A percentile compares a stretch with the other conserved stretches of the same genome.
phyloP scores from a whole-genome alignment of 106 monocot genomes.

The Platanthera guangdongensis region DNA sequence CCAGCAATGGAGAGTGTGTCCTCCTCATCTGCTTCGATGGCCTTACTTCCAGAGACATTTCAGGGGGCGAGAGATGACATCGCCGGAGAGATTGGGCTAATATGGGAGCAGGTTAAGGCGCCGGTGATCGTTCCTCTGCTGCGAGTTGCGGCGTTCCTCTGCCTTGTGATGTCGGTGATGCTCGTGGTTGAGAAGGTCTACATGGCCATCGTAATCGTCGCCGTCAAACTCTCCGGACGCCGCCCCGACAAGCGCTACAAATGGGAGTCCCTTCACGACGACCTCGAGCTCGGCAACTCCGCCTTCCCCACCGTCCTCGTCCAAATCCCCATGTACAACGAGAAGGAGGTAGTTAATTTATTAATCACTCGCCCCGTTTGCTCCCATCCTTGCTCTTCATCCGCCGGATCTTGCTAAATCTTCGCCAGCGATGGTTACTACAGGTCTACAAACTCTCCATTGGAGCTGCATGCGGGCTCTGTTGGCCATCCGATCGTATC shows the following conservation, averaged over 20 bases:
- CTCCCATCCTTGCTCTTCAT: neutral
- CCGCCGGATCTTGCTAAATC: neutral
- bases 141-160: conserved; percentile 14
- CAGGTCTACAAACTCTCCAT: conserved; percentile 38
- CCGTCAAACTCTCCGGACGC: conserved; percentile 17
- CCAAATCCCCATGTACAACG: conserved; percentile 46
- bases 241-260: conserved; percentile 30
- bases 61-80: conserved; percentile 14
- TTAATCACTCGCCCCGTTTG: neutral
- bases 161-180: conserved; percentile 35
- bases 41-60: conserved; percentile 9
- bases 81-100: conserved; percentile 10
- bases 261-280: conserved; percentile 31
- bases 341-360: conserved; percentile 20
- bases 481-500: conserved; percentile 29
- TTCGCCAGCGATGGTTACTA: neutral
- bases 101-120: conserved; percentile 20
- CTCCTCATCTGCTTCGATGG: conserved; percentile 7
- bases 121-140: conserved; percentile 26
- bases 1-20: conserved; percentile 15
- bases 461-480: conserved; percentile 32
- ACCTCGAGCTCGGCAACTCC: conserved; percentile 28
- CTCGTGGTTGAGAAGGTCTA: conserved; percentile 25
- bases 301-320: conserved; percentile 38
- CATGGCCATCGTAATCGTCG: conserved; percentile 18